Base-by-base conservation (phyloP, 768 basidiomycete genomes). In the Rhodosporidiobolus sp. region DNA sequence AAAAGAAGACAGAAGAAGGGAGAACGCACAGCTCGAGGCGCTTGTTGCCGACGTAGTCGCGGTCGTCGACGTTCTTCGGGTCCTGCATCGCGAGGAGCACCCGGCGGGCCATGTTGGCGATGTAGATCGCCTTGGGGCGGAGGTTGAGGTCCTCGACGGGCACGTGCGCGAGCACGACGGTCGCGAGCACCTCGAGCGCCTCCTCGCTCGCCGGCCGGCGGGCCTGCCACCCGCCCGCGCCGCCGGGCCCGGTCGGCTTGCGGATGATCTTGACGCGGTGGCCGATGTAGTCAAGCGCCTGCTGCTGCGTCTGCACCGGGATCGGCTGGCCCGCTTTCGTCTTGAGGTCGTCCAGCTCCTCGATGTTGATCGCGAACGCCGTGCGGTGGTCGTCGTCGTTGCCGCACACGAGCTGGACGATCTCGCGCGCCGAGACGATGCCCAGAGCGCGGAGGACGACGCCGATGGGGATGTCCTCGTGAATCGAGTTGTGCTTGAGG, bases 31-130 rank as follows among this genome's bases (percentile, higher is more conserved):
- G 86, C 82, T 99, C 96, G 55, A 99, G 83, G 59, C 96, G 91
- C 82, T 99, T 99, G 82, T 99, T 99, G 59, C 96, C 96, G 69
- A 99, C 96, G 80, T 99, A 99, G 82, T 99, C 96, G 58, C 96
- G 86, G 82, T 99, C 96, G 77, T 99, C 96, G 17, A 96, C 94
- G 87, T 94, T 93, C 78, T 89, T 94, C 81, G 92, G 91, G 80
- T 98, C 93, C 69, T 93, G 87, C 87, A 97, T 90, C 26, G 94
- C 94, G 90, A 94, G 92, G 63, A 99, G 84, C 20, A 99, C 96
- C 57, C 96, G 85, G 26, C 95, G 86, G 1, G 92, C 94, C 96
- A 99, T 99, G 3, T 92, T 95, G 2, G 92, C 95, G 45, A 97
- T 90, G 79, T 97, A 98, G 75, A 98, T 90, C 28, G 93, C 94